phyloP scores from a whole-genome alignment of 2,329 filamentous ascomycete species.

The Didymella glomerata region DNA sequence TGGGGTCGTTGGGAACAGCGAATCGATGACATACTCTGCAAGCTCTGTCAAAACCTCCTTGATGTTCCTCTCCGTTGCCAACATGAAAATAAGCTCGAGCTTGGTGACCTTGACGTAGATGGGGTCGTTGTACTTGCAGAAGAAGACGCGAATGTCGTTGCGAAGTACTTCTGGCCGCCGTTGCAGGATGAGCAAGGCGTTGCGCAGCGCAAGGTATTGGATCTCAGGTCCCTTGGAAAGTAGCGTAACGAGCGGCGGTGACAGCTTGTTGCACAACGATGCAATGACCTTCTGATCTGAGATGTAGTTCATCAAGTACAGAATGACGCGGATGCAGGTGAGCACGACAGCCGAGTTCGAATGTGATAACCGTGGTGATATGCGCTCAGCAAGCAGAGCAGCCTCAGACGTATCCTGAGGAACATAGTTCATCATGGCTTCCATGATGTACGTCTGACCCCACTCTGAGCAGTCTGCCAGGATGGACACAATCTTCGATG shows the following conservation, averaged over 20 bases:
- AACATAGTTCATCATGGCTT: slow-evolving; percentile 97
- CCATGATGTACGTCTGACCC: slow-evolving; percentile 98
- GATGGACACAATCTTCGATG: slow-evolving; percentile 97
- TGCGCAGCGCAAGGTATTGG: slow-evolving; percentile 94
- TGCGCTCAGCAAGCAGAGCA: slow-evolving; percentile 87
- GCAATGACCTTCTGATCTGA: slow-evolving; percentile 88
- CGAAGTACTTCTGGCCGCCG: slow-evolving; percentile 89
- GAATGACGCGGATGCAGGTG: slow-evolving; percentile 93
- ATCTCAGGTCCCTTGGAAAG: slow-evolving; percentile 97
- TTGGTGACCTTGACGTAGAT: slow-evolving; percentile 99
- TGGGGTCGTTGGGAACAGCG: background rate
- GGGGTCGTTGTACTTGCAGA: slow-evolving; percentile 99
- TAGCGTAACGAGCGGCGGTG: slow-evolving; percentile 91
- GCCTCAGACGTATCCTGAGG: slow-evolving; percentile 91
- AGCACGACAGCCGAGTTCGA: slow-evolving; percentile 96
- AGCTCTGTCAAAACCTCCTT: slow-evolving; percentile 93
- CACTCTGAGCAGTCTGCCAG: slow-evolving; percentile 97
- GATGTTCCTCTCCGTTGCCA: slow-evolving; percentile 94
- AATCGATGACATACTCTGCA: slow-evolving; percentile 69
- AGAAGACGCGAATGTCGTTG: slow-evolving; percentile 98
- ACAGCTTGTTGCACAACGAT: slow-evolving; percentile 87
- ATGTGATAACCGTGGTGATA: slow-evolving; percentile 93
- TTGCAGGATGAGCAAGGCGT: slow-evolving; percentile 92
- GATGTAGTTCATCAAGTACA: slow-evolving; percentile 99
- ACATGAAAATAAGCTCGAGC: slow-evolving; percentile 98